Conservation (phyloP, 495 filamentous ascomycete species). For the Penicillium cataractarum region DNA sequence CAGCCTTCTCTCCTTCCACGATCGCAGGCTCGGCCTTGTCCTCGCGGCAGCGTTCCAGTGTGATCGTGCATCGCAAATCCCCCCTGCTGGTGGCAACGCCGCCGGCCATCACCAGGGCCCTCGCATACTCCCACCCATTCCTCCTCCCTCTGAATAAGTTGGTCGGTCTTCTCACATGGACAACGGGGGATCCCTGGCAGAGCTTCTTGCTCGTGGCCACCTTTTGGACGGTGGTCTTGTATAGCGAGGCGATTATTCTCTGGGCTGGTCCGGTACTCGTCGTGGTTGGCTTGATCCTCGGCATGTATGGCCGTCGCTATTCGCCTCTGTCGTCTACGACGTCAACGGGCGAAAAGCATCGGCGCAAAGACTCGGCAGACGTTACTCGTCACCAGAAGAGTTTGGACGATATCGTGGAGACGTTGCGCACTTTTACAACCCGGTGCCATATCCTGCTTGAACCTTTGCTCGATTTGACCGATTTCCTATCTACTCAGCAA, state of each 20-base stretch:
- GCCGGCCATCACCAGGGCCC: conserved; percentile 85
- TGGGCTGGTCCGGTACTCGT: conserved; percentile 82
- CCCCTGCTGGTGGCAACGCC: conserved; percentile 92
- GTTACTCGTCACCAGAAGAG: conserved; percentile 76
- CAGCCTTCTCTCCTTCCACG: conserved; percentile 84
- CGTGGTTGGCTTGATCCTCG: conserved; percentile 76
- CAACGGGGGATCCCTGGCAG: conserved; percentile 90
- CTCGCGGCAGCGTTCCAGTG: conserved; percentile 79
- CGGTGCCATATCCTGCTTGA: conserved; percentile 91
- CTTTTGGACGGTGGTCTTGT: conserved; percentile 86
- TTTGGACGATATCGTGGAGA: conserved; percentile 95
- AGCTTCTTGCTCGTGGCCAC: conserved; percentile 83
- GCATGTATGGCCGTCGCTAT: conserved; percentile 91
- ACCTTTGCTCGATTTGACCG: conserved; percentile 82
- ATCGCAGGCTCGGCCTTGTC: conserved; percentile 68
- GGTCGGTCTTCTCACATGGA: conserved; percentile 88
- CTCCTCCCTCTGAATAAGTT: conserved; percentile 82
- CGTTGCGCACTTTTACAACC: conserved; percentile 81
- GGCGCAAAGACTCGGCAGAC: conserved; percentile 57
- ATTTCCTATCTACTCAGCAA: conserved; percentile 89
- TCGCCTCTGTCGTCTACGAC: conserved; percentile 85
- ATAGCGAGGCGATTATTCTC: conserved; percentile 79
- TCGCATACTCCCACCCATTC: conserved; percentile 94
- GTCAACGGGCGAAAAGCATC: conserved; percentile 66
- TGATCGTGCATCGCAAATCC: conserved; percentile 95